phyloP scores from a whole-genome alignment of 1,139 yeast genomes.

The Taiozyma sp. region DNA sequence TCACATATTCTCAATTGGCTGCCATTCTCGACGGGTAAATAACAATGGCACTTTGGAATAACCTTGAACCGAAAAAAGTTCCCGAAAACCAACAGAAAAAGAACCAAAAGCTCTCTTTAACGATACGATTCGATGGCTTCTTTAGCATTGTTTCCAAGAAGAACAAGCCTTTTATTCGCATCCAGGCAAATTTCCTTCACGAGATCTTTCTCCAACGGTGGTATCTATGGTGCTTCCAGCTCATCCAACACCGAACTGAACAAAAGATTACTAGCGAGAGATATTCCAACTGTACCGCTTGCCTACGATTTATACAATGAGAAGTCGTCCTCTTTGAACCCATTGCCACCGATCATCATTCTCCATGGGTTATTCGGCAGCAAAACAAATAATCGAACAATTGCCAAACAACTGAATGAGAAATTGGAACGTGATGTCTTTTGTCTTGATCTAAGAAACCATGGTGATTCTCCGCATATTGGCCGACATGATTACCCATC shows the following conservation, averaged over 20 bases:
- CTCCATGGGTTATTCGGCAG: slow-evolving; percentile 91
- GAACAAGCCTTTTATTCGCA: background rate
- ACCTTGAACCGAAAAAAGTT: background rate
- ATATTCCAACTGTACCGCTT: slow-evolving; percentile 38
- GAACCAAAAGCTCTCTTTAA: background rate
- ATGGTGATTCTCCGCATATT: slow-evolving; percentile 83
- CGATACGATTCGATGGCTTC: background rate
- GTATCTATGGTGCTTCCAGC: background rate
- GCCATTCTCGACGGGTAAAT: too few relatives aligned
- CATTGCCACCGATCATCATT: slow-evolving; percentile 55
- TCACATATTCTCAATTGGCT: too few relatives aligned
- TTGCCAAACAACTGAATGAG: slow-evolving; percentile 45
- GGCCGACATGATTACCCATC: slow-evolving; percentile 70
- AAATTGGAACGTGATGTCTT: slow-evolving; percentile 44
- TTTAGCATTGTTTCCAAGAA: background rate
- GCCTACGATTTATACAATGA: slow-evolving; percentile 37
- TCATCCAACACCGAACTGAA: slow-evolving; percentile 1
- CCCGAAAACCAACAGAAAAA: background rate
- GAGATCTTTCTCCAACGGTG: background rate
- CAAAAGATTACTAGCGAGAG: slow-evolving; percentile 20
- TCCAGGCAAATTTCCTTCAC: background rate
- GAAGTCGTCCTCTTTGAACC: slow-evolving; percentile 15
- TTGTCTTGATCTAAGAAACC: slow-evolving; percentile 81
- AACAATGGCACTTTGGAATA: too few relatives aligned
- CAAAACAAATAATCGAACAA: slow-evolving; percentile 69